Conservation (phyloP, 148 eudicot genomes). For the Cornus kousa region DNA sequence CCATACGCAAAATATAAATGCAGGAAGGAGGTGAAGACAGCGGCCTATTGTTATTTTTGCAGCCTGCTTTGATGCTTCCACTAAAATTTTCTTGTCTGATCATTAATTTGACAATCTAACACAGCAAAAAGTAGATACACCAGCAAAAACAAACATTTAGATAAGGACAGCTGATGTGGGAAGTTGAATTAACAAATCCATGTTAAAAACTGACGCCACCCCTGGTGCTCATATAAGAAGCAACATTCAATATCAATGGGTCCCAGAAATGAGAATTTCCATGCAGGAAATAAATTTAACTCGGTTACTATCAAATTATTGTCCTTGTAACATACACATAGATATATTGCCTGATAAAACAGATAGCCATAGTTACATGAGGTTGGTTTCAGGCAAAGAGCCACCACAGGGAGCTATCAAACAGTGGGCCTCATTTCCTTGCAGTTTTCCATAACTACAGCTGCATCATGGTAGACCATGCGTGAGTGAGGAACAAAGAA, state of each 20-base stretch:
- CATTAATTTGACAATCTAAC: too few relatives aligned
- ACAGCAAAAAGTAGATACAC: too few relatives aligned
- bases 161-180: background rate
- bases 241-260: background rate
- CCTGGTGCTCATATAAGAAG: background rate
- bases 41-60: too few relatives aligned
- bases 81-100: too few relatives aligned
- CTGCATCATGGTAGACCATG: background rate
- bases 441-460: background rate
- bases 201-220: background rate
- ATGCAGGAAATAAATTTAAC: background rate
- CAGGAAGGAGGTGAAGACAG: too few relatives aligned
- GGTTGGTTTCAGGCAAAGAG: background rate
- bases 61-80: too few relatives aligned
- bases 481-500: background rate
- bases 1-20: too few relatives aligned
- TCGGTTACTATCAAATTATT: too few relatives aligned
- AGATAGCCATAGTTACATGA: background rate
- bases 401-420: background rate
- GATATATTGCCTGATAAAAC: background rate
- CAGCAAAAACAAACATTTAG: too few relatives aligned
- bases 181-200: background rate
- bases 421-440: background rate
- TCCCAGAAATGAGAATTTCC: background rate
- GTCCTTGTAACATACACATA: background rate